Conservation (phyloP, 768 basidiomycete genomes). For the Sistotremastrum niveocremeum region DNA sequence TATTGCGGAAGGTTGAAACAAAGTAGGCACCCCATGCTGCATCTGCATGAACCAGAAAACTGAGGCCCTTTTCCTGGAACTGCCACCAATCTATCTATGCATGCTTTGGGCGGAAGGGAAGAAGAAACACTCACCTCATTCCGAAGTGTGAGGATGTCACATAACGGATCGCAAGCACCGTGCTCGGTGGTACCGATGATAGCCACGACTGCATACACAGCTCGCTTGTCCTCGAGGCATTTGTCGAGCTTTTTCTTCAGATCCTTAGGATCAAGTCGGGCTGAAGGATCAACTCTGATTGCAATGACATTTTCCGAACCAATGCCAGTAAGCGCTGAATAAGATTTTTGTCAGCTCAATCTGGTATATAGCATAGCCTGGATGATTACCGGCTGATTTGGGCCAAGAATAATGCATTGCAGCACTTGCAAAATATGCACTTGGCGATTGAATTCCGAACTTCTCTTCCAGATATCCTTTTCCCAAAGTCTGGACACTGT, state of each 20-base stretch:
- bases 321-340: conserved; percentile 28
- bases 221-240: conserved; percentile 17
- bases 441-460: conserved; percentile 10
- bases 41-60: conserved; percentile 30
- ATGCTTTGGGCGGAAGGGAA: background rate
- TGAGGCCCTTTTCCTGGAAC: conserved; percentile 19
- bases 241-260: conserved; percentile 16
- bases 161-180: conserved; percentile 29
- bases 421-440: background rate
- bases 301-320: conserved; percentile 25
- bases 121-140: conserved; percentile 6
- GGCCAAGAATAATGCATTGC: conserved; percentile 25
- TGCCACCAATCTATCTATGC: background rate
- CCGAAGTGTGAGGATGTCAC: conserved; percentile 22
- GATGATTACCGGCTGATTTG: conserved; percentile 26
- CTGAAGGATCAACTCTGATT: conserved; percentile 22
- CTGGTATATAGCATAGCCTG: background rate
- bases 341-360: background rate
- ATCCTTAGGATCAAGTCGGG: conserved; percentile 20
- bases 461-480: conserved; percentile 18
- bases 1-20: conserved; percentile 6
- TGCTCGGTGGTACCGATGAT: conserved; percentile 33
- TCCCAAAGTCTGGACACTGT: conserved; percentile 23
- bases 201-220: conserved; percentile 30
- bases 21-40: conserved; percentile 39